Evolutionary conservation across 768 basidiomycete species (phyloP), one percentile per base, ranked within the genome.

Genomic region (Kwoniella shandongensis): DNA sequence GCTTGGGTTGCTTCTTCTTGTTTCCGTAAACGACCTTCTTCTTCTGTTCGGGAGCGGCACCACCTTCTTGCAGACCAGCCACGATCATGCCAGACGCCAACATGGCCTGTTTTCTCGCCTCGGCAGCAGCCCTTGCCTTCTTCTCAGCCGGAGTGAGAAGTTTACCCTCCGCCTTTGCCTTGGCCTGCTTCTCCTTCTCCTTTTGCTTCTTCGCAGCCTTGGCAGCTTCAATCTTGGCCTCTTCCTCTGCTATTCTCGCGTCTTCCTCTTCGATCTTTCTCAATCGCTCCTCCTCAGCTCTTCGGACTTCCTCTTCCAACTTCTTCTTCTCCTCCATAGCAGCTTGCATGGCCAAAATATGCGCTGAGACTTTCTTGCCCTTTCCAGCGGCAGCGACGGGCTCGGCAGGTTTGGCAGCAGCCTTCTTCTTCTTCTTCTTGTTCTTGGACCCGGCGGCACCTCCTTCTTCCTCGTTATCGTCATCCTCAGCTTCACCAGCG

Each of bases 91-190:
- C 92, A 32, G 89, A 88, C 18, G 89, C 87, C 47, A 98, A 81
- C 50, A 98, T 83, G 1, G 94, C 93, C 73, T 94, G 85, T 73
- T 86, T 88, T 54, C 92, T 86, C 27, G 90, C 84, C 75, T 97
- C 93, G 2, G 91, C 92, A 63, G 73, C 88, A 20, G 88, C 88
- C 66, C 83, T 86, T 75, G 97, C 93, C 70, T 90, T 88, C 77
- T 91, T 94, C 76, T 98, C 93, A 78, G 93, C 96, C 77, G 94
- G 92, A n/a, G 94, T 98, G 47, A 98, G 81, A 23, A 94, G 79
- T 44, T 88, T 84, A 22, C 96, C 96, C 78, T 98, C 93, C 75
- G 92, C 94, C 82, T 88, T 91, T 13, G 88, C 86, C 49, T 88
- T 74, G 67, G 67, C 62, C 20, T 70, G 69, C 72, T 75, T 91